phyloP scores from a whole-genome alignment of 495 filamentous ascomycete species.

The Cercophora scortea region DNA sequence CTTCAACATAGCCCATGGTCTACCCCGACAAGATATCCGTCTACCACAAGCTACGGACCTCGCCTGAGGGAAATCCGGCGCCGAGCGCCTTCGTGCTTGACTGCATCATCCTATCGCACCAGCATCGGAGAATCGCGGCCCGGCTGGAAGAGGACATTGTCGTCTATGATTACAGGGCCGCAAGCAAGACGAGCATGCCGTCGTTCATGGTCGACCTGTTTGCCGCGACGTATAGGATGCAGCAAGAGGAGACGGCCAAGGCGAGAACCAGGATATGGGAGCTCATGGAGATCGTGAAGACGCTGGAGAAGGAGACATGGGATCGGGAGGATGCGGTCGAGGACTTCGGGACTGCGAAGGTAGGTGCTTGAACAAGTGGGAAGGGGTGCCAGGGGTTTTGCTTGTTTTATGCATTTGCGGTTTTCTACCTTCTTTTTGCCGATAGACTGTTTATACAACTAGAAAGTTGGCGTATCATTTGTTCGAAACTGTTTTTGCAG shows the following conservation, averaged over 20 bases:
- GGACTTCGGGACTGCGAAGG: constrained; percentile 50
- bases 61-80: constrained; percentile 15
- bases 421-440: not conserved
- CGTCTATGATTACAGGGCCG: constrained; percentile 70
- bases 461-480: too few relatives aligned
- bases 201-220: constrained; percentile 63
- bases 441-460: not conserved
- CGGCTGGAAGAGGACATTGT: constrained; percentile 75
- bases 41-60: constrained; percentile 69
- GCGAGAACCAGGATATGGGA: constrained; percentile 42
- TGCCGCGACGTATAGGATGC: constrained; percentile 52
- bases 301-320: constrained; percentile 68
- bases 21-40: constrained; percentile 83
- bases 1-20: constrained; percentile 62
- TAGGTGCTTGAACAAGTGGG: constrained; percentile 2
- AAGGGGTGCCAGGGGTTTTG: not conserved
- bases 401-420: not conserved
- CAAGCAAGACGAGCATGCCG: constrained; percentile 50
- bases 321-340: constrained; percentile 62
- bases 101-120: constrained; percentile 68
- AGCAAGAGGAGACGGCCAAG: constrained; percentile 50
- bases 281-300: constrained; percentile 47
- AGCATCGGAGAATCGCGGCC: constrained; percentile 69
- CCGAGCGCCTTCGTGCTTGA: constrained; percentile 40
- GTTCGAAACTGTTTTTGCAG: too few relatives aligned